A percentile compares a stretch with the other conserved stretches of the same genome.
phyloP scores from a whole-genome alignment of 495 filamentous ascomycete genomes.

The Oidiodendron maius region DNA sequence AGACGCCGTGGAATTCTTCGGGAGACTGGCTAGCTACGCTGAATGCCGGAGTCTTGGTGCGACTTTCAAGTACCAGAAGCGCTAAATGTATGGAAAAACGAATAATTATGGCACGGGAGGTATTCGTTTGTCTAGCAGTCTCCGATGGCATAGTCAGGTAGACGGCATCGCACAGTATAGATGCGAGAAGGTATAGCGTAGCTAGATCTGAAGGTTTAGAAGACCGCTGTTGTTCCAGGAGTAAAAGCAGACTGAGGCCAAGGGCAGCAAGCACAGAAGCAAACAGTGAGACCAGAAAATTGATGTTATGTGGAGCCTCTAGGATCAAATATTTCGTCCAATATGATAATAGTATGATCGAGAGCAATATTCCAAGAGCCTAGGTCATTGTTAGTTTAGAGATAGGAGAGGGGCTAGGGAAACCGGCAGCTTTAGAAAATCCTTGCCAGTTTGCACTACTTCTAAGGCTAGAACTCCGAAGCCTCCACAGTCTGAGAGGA shows the following conservation, averaged over 20 bases:
- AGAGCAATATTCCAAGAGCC: conserved; percentile 2
- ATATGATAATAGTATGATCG: conserved; percentile 5
- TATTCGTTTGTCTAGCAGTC: conserved; percentile 26
- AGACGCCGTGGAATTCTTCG: conserved; percentile 53
- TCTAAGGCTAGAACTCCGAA: conserved; percentile 2
- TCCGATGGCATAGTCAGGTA: conserved; percentile 29
- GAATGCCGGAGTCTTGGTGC: conserved; percentile 38
- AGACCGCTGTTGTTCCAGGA: conserved; percentile 44
- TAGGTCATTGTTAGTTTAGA: neutral
- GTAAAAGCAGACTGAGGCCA: conserved; percentile 39
- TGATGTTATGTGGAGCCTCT: neutral
- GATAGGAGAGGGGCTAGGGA: neutral
- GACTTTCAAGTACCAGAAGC: conserved; percentile 26
- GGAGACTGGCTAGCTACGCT: conserved; percentile 2
- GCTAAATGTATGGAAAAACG: neutral
- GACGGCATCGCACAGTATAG: conserved; percentile 42
- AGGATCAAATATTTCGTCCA: conserved; percentile 3
- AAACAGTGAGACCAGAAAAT: neutral
- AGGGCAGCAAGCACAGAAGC: conserved; percentile 24
- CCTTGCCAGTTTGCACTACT: conserved; percentile 5
- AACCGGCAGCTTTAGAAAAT: conserved; percentile 5
- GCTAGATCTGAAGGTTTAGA: conserved; percentile 42
- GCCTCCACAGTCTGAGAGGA: conserved; percentile 1
- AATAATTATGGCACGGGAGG: neutral
- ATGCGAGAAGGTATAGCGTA: conserved; percentile 47